Percentiles rank a stretch among this genome's conserved stretches.
Conservation (phyloP, 2,329 filamentous ascomycete species). For the Trichoderma breve region DNA sequence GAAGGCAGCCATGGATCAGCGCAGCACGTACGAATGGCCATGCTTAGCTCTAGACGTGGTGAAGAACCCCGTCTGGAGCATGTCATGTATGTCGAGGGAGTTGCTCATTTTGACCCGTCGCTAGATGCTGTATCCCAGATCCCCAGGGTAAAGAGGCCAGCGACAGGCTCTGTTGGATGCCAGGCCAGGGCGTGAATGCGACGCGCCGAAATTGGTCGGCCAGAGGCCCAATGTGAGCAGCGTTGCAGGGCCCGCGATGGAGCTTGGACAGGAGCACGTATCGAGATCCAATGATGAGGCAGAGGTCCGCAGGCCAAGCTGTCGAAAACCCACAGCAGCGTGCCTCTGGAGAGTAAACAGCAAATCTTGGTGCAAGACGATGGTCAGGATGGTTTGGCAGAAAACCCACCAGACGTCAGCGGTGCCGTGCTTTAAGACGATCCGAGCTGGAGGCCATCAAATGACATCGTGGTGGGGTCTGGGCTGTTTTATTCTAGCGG, state of each 20-base stretch:
- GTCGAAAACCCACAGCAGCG: background rate
- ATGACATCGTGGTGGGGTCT: slow-evolving; percentile 26
- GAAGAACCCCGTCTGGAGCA: slow-evolving; percentile 52
- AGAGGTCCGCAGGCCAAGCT: background rate
- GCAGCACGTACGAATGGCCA: slow-evolving; percentile 29
- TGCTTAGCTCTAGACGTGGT: slow-evolving; percentile 45
- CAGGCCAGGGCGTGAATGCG: background rate
- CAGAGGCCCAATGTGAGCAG: background rate
- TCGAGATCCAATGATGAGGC: background rate
- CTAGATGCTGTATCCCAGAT: background rate
- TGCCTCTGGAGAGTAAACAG: background rate
- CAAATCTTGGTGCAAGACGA: background rate
- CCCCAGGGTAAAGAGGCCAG: background rate
- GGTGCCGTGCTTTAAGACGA: slow-evolving; percentile 9
- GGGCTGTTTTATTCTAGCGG: background rate
- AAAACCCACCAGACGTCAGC: slow-evolving; percentile 11
- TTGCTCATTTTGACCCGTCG: slow-evolving; percentile 41
- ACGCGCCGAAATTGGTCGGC: background rate
- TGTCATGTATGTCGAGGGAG: slow-evolving; percentile 43
- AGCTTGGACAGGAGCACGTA: background rate
- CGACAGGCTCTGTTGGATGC: background rate
- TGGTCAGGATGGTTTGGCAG: background rate
- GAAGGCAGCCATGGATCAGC: background rate
- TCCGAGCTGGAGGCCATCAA: slow-evolving; percentile 7
- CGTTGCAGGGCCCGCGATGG: background rate